Percentiles rank a stretch among this genome's conserved stretches.
Evolutionary conservation across 139 green algal genomes (phyloP).

Genomic region (Edaphochlamys debaryana): DNA sequence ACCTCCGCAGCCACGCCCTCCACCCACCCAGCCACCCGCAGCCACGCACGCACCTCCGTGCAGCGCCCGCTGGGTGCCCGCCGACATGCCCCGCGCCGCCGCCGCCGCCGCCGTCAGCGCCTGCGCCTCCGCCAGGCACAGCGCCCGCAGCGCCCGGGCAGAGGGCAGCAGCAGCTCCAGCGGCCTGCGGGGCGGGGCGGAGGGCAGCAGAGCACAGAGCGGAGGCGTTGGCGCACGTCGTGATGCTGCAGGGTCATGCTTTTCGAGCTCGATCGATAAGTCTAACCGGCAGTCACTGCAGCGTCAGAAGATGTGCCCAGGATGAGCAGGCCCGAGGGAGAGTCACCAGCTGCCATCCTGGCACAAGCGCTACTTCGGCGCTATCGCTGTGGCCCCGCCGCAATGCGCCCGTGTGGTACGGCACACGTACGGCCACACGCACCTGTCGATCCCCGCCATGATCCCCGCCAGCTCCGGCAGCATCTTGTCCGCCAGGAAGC

Average conservation of each 20-base stretch:
- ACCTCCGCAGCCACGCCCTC: too few relatives aligned
- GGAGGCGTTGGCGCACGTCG: too few relatives aligned
- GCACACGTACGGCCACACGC: not conserved
- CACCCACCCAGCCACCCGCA: too few relatives aligned
- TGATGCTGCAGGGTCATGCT: too few relatives aligned
- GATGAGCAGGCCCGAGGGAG: too few relatives aligned
- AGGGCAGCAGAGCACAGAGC: not conserved
- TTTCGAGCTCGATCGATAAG: too few relatives aligned
- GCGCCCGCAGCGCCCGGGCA: not conserved
- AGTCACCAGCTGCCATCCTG: too few relatives aligned
- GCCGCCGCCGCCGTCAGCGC: conserved; percentile 33
- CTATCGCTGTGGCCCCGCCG: too few relatives aligned
- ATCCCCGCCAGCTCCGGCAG: conserved; percentile 23
- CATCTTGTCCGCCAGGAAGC: conserved; percentile 8
- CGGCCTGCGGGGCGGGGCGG: not conserved
- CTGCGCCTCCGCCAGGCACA: conserved; percentile 36
- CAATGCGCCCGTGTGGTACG: too few relatives aligned
- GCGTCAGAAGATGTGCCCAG: too few relatives aligned
- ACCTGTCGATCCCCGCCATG: not conserved
- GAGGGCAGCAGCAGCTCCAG: conserved; percentile 26
- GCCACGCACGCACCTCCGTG: conserved; percentile 2
- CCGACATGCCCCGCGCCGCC: conserved; percentile 4
- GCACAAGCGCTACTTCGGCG: too few relatives aligned
- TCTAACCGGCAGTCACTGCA: too few relatives aligned
- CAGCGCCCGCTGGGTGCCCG: conserved; percentile 17